phyloP scores from a whole-genome alignment of 2,329 filamentous ascomycete species.

The Diaporthe ampelina region DNA sequence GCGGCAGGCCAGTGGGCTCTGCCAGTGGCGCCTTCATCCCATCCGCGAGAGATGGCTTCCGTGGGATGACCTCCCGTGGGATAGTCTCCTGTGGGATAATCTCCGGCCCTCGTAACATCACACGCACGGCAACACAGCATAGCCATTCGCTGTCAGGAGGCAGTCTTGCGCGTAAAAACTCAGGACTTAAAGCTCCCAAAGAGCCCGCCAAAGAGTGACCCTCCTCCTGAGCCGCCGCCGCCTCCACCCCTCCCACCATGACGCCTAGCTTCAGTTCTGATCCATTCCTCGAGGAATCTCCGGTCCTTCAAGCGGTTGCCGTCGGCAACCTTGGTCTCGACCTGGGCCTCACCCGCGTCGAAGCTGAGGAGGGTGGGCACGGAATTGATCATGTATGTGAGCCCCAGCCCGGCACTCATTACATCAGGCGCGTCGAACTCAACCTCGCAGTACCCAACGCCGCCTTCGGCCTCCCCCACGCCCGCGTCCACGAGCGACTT shows the following conservation, averaged over 20 bases:
- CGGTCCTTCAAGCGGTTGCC: conserved; percentile 55
- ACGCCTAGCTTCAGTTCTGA: conserved; percentile 42
- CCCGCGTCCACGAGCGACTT: conserved; percentile 63
- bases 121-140: neutral
- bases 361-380: conserved; percentile 72
- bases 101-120: neutral
- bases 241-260: conserved; percentile 39
- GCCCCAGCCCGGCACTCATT: conserved; percentile 62
- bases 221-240: conserved; percentile 18
- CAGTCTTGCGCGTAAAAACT: neutral
- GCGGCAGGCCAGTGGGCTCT: neutral
- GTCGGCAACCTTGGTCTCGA: conserved; percentile 63
- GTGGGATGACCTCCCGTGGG: neutral
- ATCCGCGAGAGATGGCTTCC: no score
- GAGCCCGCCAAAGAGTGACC: conserved; percentile 47
- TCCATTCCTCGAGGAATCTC: conserved; percentile 42
- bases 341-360: conserved; percentile 66
- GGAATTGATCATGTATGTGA: conserved; percentile 70
- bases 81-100: neutral
- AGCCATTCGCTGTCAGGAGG: neutral
- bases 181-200: conserved; percentile 49
- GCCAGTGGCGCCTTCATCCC: no score
- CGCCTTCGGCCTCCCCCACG: conserved; percentile 68
- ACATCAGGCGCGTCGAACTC: conserved; percentile 72
- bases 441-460: conserved; percentile 66